Percentiles rank a stretch among this genome's conserved stretches.
Evolutionary conservation across 257 asterid genomes (phyloP).

Genomic region (Oldenlandia corymbosa): DNA sequence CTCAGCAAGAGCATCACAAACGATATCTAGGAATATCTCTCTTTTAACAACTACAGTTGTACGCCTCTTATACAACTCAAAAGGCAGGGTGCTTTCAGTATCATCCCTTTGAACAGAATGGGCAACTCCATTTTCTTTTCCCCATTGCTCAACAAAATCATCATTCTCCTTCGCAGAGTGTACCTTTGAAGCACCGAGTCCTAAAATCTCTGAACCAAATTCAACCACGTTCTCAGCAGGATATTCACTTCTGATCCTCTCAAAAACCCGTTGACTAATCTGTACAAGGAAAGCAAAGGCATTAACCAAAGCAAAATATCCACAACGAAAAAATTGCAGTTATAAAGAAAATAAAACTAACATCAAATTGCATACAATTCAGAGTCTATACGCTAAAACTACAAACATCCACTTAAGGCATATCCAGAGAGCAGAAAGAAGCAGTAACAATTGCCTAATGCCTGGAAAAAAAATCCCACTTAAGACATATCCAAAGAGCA

Average conservation of each 20-base stretch:
- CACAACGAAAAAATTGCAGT: neutral
- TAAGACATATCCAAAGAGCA: neutral
- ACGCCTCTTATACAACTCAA: conserved; percentile 87
- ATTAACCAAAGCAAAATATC: neutral
- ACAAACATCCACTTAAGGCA: neutral
- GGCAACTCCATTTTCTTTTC: conserved; percentile 27
- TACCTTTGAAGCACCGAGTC: conserved; percentile 31
- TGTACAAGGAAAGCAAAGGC: conserved; percentile 22
- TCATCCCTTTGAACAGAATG: conserved; percentile 30
- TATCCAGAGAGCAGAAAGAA: neutral
- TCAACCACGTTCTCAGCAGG: conserved; percentile 43
- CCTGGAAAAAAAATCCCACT: no score
- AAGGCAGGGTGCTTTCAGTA: conserved; percentile 46
- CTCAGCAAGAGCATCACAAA: conserved; percentile 80
- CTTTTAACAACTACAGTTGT: conserved; percentile 71
- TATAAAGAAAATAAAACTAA: neutral
- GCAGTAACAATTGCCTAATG: neutral
- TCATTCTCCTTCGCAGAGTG: conserved; percentile 40
- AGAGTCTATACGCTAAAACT: neutral
- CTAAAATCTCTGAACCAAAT: conserved; percentile 26
- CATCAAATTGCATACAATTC: neutral
- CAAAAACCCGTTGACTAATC: conserved; percentile 86
- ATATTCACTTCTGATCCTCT: conserved; percentile 51
- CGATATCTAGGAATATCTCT: conserved; percentile 62
- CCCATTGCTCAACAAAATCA: conserved; percentile 23